Evolutionary conservation across 108 stramenopile species (phyloP).

Genomic region (Chaetoceros tenuissimus): DNA sequence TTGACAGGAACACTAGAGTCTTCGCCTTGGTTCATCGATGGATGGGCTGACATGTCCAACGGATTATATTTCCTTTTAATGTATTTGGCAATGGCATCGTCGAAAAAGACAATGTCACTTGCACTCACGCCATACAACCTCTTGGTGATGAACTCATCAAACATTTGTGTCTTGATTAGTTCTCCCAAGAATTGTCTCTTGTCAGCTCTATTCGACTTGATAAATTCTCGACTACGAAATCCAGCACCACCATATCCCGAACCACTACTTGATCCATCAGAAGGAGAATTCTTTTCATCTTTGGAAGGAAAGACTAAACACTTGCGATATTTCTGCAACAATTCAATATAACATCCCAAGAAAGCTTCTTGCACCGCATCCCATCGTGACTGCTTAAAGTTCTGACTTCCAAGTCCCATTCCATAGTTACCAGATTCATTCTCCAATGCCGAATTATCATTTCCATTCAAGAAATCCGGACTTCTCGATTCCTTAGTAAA

Average conservation of each 20-base stretch:
- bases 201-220: constrained; percentile 51
- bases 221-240: constrained; percentile 61
- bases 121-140: constrained; percentile 75
- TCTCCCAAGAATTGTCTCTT: constrained; percentile 62
- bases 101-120: constrained; percentile 77
- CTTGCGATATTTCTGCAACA: constrained; percentile 77
- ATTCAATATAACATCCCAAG: constrained; percentile 64
- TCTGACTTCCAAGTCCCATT: constrained; percentile 34
- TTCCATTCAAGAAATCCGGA: constrained; percentile 60
- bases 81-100: constrained; percentile 65
- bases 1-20: not conserved
- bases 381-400: constrained; percentile 58
- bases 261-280: constrained; percentile 58
- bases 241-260: constrained; percentile 78
- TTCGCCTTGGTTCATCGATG: not conserved
- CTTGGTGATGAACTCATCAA: constrained; percentile 79
- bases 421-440: constrained; percentile 12
- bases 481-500: constrained; percentile 70
- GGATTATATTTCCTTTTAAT: constrained; percentile 60
- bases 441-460: constrained; percentile 45
- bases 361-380: constrained; percentile 81
- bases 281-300: constrained; percentile 35
- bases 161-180: constrained; percentile 73
- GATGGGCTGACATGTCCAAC: constrained; percentile 1
- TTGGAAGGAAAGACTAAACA: constrained; percentile 76